Evolutionary conservation across 2,329 filamentous ascomycete species (phyloP).

Genomic region (Diaporthe ampelina): DNA sequence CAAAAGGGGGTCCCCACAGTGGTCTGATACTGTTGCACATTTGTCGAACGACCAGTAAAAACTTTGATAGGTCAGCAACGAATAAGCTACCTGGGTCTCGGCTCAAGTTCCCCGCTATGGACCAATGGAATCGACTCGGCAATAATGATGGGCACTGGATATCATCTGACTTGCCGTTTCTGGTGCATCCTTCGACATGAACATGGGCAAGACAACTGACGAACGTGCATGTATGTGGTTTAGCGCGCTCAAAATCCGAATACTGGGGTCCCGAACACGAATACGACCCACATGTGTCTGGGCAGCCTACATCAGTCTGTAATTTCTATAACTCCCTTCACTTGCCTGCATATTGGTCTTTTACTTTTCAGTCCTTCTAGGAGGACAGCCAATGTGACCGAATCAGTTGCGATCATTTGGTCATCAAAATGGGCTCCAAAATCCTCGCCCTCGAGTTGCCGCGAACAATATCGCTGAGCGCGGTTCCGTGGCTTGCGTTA

Average conservation of each 20-base stretch:
- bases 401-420: not conserved
- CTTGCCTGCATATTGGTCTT: not conserved
- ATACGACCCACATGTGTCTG: not conserved
- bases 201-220: not conserved
- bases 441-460: not conserved
- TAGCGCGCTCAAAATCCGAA: conserved; percentile 25
- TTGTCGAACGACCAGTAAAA: conserved; percentile 18
- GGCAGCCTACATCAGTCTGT: not conserved
- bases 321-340: conserved; percentile 12
- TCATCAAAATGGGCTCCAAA: conserved; percentile 22
- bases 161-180: conserved; percentile 15
- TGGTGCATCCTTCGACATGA: conserved; percentile 25
- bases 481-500: not conserved
- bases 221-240: not conserved
- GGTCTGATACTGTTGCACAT: conserved; percentile 26
- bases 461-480: not conserved
- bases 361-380: not conserved
- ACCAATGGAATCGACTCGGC: conserved; percentile 18
- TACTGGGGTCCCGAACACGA: conserved; percentile 25
- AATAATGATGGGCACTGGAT: not conserved
- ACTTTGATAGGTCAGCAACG: conserved; percentile 4
- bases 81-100: conserved; percentile 1
- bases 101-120: not conserved
- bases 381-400: not conserved
- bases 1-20: conserved; percentile 28